Percentiles rank a stretch among this genome's conserved stretches.
Evolutionary conservation across 768 basidiomycete genomes (phyloP).

Genomic region (Lentinula guzmanii): DNA sequence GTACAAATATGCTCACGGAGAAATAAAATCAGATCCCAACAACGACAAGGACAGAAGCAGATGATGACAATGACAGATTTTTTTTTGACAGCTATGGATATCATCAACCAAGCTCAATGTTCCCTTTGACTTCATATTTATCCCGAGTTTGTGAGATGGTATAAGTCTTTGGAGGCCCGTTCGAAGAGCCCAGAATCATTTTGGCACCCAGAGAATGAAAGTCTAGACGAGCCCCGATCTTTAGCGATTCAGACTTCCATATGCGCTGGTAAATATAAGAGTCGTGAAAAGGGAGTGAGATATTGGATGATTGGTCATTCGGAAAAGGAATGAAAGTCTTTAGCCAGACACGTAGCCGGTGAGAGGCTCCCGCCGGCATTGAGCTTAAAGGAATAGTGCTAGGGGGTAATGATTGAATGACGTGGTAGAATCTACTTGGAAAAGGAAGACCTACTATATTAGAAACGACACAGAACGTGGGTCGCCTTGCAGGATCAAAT

Average conservation of each 20-base stretch:
- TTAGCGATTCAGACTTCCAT: slow-evolving; percentile 60
- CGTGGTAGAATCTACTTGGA: neutral
- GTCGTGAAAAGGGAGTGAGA: slow-evolving; percentile 34
- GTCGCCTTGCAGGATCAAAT: slow-evolving; percentile 50
- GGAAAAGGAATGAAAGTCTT: slow-evolving; percentile 35
- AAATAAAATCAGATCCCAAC: neutral
- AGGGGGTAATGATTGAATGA: slow-evolving; percentile 6
- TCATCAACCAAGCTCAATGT: slow-evolving; percentile 3
- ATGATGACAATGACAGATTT: neutral
- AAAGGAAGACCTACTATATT: slow-evolving; percentile 44
- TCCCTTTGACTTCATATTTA: neutral
- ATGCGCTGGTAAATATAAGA: slow-evolving; percentile 59
- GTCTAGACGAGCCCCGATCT: slow-evolving; percentile 49
- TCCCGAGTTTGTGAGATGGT: slow-evolving; percentile 9
- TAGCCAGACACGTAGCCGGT: slow-evolving; percentile 61
- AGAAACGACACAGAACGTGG: slow-evolving; percentile 49
- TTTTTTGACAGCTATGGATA: neutral
- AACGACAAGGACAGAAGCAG: neutral
- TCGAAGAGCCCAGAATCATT: slow-evolving; percentile 43
- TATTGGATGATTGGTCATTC: slow-evolving; percentile 21
- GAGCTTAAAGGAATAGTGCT: slow-evolving; percentile 54
- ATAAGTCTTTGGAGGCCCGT: slow-evolving; percentile 33
- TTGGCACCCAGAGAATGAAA: slow-evolving; percentile 45
- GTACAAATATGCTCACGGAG: neutral
- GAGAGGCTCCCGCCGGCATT: slow-evolving; percentile 49